Conservation (phyloP, 2,329 filamentous ascomycete species). For the Seiridium cupressi region DNA sequence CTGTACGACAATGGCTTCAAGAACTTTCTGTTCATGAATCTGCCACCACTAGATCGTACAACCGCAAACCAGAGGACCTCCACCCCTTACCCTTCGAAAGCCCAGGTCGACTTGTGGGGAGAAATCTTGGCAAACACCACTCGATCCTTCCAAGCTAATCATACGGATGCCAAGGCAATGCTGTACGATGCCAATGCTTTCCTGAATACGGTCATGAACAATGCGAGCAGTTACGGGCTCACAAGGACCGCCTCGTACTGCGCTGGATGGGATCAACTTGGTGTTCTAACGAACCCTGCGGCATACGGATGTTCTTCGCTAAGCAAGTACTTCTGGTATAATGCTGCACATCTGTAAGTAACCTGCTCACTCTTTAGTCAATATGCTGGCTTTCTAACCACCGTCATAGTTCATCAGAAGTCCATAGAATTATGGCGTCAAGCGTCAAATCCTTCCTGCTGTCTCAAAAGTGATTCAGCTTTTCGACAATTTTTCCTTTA, state of each 20-base stretch:
- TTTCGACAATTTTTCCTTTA: too few species aligned
- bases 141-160: neutral
- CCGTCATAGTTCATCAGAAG: too few species aligned
- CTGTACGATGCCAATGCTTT: neutral
- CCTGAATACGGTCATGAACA: neutral
- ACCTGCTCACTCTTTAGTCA: neutral
- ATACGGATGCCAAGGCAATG: neutral
- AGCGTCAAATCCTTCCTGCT: too few species aligned
- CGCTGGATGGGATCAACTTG: neutral
- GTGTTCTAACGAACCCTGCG: neutral
- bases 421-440: too few species aligned
- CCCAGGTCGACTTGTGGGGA: neutral
- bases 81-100: neutral
- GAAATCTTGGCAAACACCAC: neutral
- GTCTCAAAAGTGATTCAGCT: too few species aligned
- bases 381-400: too few species aligned
- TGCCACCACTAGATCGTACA: neutral
- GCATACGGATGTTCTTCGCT: neutral
- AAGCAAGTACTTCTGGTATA: neutral
- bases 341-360: neutral
- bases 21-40: conserved; percentile 1
- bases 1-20: neutral
- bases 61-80: neutral
- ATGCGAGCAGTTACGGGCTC: neutral
- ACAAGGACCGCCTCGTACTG: neutral